Evolutionary conservation across 768 basidiomycete genomes (phyloP), one percentile per base, ranked within the genome.

Genomic region (Boletus reticuloceps): DNA sequence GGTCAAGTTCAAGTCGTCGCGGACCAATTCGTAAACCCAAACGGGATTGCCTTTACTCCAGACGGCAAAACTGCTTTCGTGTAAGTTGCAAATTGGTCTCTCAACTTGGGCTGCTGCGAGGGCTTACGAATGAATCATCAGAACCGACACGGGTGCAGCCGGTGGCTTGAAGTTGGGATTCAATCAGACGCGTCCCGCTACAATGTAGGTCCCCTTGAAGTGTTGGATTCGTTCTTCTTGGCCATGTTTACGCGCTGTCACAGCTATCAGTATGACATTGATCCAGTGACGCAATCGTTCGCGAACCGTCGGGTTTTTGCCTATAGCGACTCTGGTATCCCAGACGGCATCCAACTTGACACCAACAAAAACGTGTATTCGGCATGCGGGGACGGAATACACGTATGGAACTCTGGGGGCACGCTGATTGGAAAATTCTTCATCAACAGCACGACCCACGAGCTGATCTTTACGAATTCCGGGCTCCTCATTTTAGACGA

Each of bases 31-130:
- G 78, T 80, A 54, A 80, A 79, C 59, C 80, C 79, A 41, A 93
- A 93, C 62, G 91, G 90, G 2, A 80, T 92, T 50, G 86, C 88
- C 0, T 87, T 91, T 67, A 80, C 79, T 16, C 70, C 74, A 2
- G 82, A 86, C 58, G 87, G 88, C 9, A 79, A 70, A 44, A 80
- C 75, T 11, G 88, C 82, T 4, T 92, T 86, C 64, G 75, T 91
- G 88, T 78, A 51, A 58, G 78, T 55, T n/a, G n/a, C n/a, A n/a
- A n/a, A n/a, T n/a, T n/a, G n/a, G n/a, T n/a, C n/a, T n/a, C n/a
- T n/a, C n/a, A n/a, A n/a, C n/a, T n/a, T n/a, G n/a, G n/a, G n/a
- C n/a, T n/a, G 6, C 4, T 19, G 41, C 20, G 10, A 58, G 31
- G 31, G 37, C 32, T 64, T 22, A 64, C 53, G 29, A 12, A 54